phyloP scores from a whole-genome alignment of 1,139 yeast species.

The Spathaspora sp. region DNA sequence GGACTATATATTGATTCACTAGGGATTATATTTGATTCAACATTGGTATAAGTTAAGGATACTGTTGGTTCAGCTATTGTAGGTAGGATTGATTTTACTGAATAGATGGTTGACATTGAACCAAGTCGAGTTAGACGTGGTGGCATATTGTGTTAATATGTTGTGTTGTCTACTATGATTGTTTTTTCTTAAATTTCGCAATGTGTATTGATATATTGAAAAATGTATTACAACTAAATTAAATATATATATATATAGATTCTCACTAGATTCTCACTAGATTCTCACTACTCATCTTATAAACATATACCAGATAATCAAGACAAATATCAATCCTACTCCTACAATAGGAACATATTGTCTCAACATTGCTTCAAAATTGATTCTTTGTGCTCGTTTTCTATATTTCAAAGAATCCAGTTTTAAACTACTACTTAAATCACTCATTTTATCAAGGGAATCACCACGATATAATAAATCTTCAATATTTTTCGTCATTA shows the following conservation, averaged over 20 bases:
- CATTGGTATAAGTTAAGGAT: slow-evolving; percentile 2
- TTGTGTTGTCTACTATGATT: neutral
- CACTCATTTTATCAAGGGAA: slow-evolving; percentile 88
- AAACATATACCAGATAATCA: slow-evolving; percentile 82
- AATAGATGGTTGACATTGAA: neutral
- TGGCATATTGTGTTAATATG: neutral
- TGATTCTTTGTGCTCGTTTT: slow-evolving; percentile 86
- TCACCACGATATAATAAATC: slow-evolving; percentile 94
- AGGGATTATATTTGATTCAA: neutral
- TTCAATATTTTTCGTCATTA: slow-evolving; percentile 95
- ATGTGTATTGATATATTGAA: no score
- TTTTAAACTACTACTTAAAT: slow-evolving; percentile 76
- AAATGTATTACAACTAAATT: neutral
- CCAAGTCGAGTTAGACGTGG: neutral
- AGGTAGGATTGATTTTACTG: neutral
- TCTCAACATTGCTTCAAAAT: slow-evolving; percentile 81
- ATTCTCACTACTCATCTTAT: slow-evolving; percentile 28
- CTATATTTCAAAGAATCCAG: slow-evolving; percentile 86
- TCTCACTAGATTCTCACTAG: no score
- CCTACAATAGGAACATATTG: slow-evolving; percentile 89
- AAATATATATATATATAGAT: no score
- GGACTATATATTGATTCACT: neutral
- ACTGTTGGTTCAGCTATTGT: slow-evolving; percentile 3
- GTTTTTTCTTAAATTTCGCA: neutral
- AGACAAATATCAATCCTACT: slow-evolving; percentile 67